Percentiles rank a stretch among this genome's conserved stretches.
Evolutionary conservation across 2,329 filamentous ascomycete species (phyloP).

Genomic region (Colletotrichum cordylinicola): DNA sequence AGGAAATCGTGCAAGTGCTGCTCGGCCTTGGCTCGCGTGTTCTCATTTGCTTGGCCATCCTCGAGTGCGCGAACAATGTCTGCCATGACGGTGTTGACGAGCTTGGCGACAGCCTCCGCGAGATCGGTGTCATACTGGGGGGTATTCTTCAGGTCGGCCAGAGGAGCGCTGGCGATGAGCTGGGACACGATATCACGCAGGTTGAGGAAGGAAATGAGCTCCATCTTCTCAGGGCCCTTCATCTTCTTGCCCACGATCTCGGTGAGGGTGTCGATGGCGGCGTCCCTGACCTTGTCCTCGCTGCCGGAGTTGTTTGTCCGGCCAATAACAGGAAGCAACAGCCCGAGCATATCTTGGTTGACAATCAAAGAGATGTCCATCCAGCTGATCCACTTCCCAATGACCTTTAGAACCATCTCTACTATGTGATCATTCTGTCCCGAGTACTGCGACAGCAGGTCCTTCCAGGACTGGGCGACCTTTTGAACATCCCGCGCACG

Average conservation of each 20-base stretch:
- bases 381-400: conserved; percentile 98
- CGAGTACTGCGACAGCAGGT: conserved; percentile 81
- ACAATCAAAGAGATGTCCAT: conserved; percentile 95
- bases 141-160: conserved; percentile 80
- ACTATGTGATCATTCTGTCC: conserved; percentile 74
- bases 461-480: conserved; percentile 89
- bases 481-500: conserved; percentile 87
- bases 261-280: conserved; percentile 92
- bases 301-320: conserved; percentile 66
- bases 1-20: conserved; percentile 84
- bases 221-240: conserved; percentile 90
- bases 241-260: conserved; percentile 99
- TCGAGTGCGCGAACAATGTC: conserved; percentile 91
- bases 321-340: conserved; percentile 88
- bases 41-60: conserved; percentile 63
- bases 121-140: conserved; percentile 94
- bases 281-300: conserved; percentile 84
- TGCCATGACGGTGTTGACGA: conserved; percentile 87
- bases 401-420: conserved; percentile 88
- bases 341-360: conserved; percentile 84
- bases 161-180: conserved; percentile 81
- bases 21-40: conserved; percentile 77
- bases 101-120: conserved; percentile 91
- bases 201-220: conserved; percentile 91
- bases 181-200: conserved; percentile 84